Conservation (phyloP, 1,284 basidiomycete genomes). For the Leccinum holopus region DNA sequence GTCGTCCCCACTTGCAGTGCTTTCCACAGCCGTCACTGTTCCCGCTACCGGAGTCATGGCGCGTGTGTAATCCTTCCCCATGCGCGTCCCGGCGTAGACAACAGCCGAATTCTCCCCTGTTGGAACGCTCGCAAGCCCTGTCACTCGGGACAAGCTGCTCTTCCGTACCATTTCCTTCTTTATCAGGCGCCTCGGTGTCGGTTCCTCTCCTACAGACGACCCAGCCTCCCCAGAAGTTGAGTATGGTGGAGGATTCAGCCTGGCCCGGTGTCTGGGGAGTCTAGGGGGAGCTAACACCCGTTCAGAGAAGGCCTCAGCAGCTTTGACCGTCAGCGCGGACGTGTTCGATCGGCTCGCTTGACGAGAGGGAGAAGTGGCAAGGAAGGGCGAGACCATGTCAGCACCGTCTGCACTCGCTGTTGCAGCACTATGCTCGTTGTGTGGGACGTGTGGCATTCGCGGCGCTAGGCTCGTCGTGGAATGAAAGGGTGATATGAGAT, state of each 20-base stretch:
- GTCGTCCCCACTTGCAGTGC: not conserved
- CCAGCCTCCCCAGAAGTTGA: constrained; percentile 3
- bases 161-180: constrained; percentile 6
- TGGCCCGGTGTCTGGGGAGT: constrained; percentile 8
- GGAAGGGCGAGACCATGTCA: constrained; percentile 29
- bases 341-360: not conserved
- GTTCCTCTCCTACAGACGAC: not conserved
- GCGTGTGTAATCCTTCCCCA: not conserved
- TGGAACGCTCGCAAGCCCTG: constrained; percentile 6
- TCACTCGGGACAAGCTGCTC: constrained; percentile 9
- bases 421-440: not conserved
- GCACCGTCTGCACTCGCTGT: constrained; percentile 16
- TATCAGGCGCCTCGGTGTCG: not conserved
- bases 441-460: constrained; percentile 1
- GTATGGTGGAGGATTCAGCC: constrained; percentile 30
- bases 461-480: constrained; percentile 15
- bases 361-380: constrained; percentile 8
- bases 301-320: constrained; percentile 11
- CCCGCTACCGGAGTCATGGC: not conserved
- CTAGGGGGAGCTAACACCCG: constrained; percentile 1
- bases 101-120: constrained; percentile 2
- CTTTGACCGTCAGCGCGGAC: not conserved
- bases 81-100: not conserved
- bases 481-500: constrained; percentile 5
- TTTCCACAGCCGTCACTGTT: not conserved